Evolutionary conservation across 116 monocot genomes (phyloP).

Genomic region (Trichopus zeylanicus): DNA sequence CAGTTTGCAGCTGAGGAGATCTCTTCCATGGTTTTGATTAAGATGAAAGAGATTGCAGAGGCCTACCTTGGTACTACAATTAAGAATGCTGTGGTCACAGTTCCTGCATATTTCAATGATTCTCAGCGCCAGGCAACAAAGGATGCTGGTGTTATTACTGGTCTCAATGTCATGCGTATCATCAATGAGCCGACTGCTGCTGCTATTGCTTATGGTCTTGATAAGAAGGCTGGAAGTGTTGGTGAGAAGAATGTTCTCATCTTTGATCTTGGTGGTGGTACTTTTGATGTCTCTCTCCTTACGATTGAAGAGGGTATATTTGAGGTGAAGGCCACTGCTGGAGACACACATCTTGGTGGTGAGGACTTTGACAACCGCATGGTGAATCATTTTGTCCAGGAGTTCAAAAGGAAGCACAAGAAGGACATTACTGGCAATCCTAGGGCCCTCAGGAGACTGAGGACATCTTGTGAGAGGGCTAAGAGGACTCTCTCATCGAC

Average conservation of each 20-base stretch:
- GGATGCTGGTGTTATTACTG: constrained; percentile 22
- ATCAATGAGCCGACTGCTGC: constrained; percentile 31
- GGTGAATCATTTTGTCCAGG: constrained; percentile 29
- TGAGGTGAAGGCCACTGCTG: constrained; percentile 27
- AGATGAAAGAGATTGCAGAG: constrained; percentile 25
- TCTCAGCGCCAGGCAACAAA: constrained; percentile 18
- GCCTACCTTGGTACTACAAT: constrained; percentile 23
- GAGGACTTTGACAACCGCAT: constrained; percentile 22
- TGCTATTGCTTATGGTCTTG: constrained; percentile 33
- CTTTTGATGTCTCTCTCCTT: constrained; percentile 22
- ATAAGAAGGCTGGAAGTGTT: constrained; percentile 21
- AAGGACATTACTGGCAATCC: constrained; percentile 28
- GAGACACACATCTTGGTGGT: constrained; percentile 23
- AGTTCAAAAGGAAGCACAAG: constrained; percentile 27
- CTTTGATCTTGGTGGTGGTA: too few species aligned
- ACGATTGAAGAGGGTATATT: constrained; percentile 23
- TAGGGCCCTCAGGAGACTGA: constrained; percentile 23
- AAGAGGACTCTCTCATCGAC: constrained; percentile 23
- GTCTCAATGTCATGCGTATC: constrained; percentile 23
- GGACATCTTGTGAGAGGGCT: constrained; percentile 21
- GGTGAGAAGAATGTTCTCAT: constrained; percentile 37
- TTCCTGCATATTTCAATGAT: constrained; percentile 32
- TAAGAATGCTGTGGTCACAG: constrained; percentile 25
- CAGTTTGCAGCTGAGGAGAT: constrained; percentile 29
- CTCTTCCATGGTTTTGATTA: constrained; percentile 25